Base-by-base conservation (phyloP, 2,329 filamentous ascomycete species). In the Penicillium sp. region DNA sequence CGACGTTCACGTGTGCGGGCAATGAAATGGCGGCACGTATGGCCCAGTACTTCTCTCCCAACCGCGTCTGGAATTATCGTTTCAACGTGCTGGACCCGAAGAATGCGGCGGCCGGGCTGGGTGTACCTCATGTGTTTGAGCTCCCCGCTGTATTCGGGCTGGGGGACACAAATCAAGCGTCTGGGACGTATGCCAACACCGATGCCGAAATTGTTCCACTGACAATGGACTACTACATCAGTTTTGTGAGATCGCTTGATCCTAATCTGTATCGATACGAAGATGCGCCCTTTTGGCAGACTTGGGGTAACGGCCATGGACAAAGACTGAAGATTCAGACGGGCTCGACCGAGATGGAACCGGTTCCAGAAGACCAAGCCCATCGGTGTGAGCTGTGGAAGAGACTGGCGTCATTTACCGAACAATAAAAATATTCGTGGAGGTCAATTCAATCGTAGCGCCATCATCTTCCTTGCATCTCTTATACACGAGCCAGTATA, bases 1-100 rank as follows among this genome's bases (percentile, higher is more conserved):
- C 75, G 6, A 77, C 75, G 1, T 77, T 78, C 53, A 71, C 63
- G 27, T 77, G 75, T 45, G 71, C 73, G 1, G 69, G 67, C 1
- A 69, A 74, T 39, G 65, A 66, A 39, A 69, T 77, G 41, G 64
- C 72, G 0, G 55, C 60, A 5, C 57, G 61, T 1, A 54, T 61
- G 43, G 61, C 67, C 1, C 44, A 39, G 1, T 42, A 50, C 8
- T 59, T 60, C 18, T 58, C 60, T 3, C 55, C 61, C 4, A 7
- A 48, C 7, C 54, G 61, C 1, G 66, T 69, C 5, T 78, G 74
- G 71, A 71, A 72, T 39, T 78, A 78, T 52, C 66, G 73, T 0
- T 77, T 72, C 66, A 73, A 77, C 39, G 72, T 77, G 2, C 68
- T 65, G 9, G 61, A 67, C 9, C 63, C 67, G 1, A 57, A 62